Evolutionary conservation across 2,329 filamentous ascomycete species (phyloP), one percentile per base, ranked within the genome.

Genomic region (Apiospora sp.): DNA sequence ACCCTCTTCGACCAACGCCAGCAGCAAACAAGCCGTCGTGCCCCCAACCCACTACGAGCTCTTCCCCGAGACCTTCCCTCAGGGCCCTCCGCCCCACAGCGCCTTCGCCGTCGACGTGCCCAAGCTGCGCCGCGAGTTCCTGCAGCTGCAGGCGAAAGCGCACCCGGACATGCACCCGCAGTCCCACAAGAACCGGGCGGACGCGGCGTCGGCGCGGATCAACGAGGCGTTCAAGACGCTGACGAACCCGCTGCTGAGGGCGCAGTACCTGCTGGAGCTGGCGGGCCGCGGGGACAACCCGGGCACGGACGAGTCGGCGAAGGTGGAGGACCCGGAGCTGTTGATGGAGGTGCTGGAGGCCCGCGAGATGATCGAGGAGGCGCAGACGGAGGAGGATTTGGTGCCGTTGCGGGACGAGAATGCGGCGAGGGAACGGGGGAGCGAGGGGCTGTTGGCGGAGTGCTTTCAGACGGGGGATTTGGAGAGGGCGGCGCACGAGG

Each of bases 141-240:
- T 98, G 19, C 89, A 90, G 73, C 89, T 98, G 0, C 96, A 99
- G 84, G 89, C 91, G 24, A 87, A 88, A 61, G 89, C 92, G 14
- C 94, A 96, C 82, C 94, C 94, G 0, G 94, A 96, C 81, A 86
- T 92, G 73, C 86, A 88, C 80, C 85, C 89, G 76, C 75, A 87
- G 76, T 54, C 86, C 81, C 79, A 86, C 82, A 86, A 92, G 84
- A 77, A 84, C 77, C 79, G 88, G 68, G 94, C 95, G 27, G 94
- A 97, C 82, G 93, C 91, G 0, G 86, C 92, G n/a, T 96, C 93
- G 13, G 90, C 94, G 10, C 88, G 90, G 37, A 95, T 98, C 82
- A 98, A 98, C 86, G 92, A 95, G 76, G 96, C 96, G 0, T 98
- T 97, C 87, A 92, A 91, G 79, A 98, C 95, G 3, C 89, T 99